Evolutionary conservation across 2,329 filamentous ascomycete species (phyloP), one percentile per base, ranked within the genome.

Genomic region (Colletotrichum sp.): DNA sequence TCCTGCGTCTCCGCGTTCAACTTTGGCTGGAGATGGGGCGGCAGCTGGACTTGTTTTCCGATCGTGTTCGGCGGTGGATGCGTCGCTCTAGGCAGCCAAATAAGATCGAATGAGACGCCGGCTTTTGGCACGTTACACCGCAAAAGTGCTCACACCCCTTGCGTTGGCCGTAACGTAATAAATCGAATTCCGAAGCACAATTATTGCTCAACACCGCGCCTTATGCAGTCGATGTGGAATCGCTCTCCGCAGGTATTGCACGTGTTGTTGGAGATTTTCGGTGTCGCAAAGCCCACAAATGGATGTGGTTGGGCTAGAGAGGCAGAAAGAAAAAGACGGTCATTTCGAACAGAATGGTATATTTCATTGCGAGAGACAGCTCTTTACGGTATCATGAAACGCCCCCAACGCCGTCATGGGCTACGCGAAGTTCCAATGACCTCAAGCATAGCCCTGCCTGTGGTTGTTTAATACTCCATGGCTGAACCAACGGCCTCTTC

Each of bases 401-500:
- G 64, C 74, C 73, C 4, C 27, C 27, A 74, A 76, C 74, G 58
- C 74, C 70, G 34, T 16, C 8, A 28, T n/a, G 27, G 32, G 71
- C 28, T 64, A 22, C 34, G 16, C 10, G 28, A 28, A 30, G 52
- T 56, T 48, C 58, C 10, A n/a, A 18, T 9, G 27, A 12, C 43
- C n/a, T 18, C 30, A 28, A 25, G 52, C 12, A 22, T 43, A 48
- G 56, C 28, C n/a, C 18, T 48, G 39, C 15, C 13, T 18, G 15
- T 13, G 32, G 22, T 8, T 28, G 15, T 60, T 81, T 70, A 88
- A 64, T 85, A 82, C 82, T 93, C 91, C 91, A 92, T 91, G 4
- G 87, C 84, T 15, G 87, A 86, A 15, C 91, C 92, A 4, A 92
- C 79, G 3, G 89, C 92, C 76, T 91, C 90, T 80, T 94, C 91